Base-by-base conservation (phyloP, 2,329 filamentous ascomycete species). In the Leptographium radiaticola region DNA sequence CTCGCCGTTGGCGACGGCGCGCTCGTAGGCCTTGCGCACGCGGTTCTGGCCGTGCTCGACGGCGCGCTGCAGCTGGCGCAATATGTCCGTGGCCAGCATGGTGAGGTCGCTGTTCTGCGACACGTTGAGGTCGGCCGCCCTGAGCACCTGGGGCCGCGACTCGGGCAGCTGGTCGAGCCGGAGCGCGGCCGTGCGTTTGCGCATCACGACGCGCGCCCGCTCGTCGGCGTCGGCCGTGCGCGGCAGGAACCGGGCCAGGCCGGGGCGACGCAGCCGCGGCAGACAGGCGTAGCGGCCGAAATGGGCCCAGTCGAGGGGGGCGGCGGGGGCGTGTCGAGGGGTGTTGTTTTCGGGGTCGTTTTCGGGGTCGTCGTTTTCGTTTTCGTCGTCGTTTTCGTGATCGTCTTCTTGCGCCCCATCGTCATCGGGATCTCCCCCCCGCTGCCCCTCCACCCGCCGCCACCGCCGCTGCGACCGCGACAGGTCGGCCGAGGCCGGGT, bases 271-370 rank as follows among this genome's bases (percentile, higher is more conserved):
- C 56, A 87, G 86, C 62, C 80, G 73, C 0, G 84, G 86, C 53
- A 91, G 74, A 62, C 86, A 89, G 0, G 87, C 89, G 55, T 81
- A 80, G 13, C 80, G 80, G 3, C 93, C 93, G 4, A 97, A 75
- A 61, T 89, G 80, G 43, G 83, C 80, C 93, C 93, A 98, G 63
- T 94, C 87, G 64, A 91, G 76, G 61, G 83, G 81, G 59, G 93
- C 87, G 11, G 84, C 87, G 53, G 84, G 79, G 38, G 86, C 81
- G 2, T 75, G 2, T 75, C 80, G 1, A 8, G 25, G 15, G 16
- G 10, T 15, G n/a, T 11, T 6, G 4, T 30, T 30, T 0, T 84
- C 82, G 2, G 86, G 86, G 7, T 84, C 77, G 11, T 80, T 78
- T 12, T 81, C 77, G 10, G 86, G 86, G 7, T 84, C 77, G 11